Percentiles rank a stretch among this genome's conserved stretches.
Conservation (phyloP, 2,329 filamentous ascomycete species). For the Thermochaetoides dissita region DNA sequence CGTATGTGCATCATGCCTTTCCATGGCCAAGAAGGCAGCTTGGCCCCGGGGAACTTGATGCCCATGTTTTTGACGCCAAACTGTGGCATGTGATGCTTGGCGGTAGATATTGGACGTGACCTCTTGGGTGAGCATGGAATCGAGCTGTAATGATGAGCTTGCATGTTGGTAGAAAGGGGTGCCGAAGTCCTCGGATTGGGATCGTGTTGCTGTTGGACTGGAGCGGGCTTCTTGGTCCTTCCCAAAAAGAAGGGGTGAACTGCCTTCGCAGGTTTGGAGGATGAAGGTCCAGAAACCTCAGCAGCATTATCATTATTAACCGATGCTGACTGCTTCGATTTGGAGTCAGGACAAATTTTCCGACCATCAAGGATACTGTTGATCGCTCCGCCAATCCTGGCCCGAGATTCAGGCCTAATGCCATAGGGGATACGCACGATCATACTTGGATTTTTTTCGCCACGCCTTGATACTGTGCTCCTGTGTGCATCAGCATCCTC, state of each 20-base stretch:
- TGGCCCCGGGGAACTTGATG: slow-evolving; percentile 50
- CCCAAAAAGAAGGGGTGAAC: slow-evolving; percentile 31
- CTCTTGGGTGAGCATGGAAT: slow-evolving; percentile 40
- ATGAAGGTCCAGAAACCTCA: slow-evolving; percentile 16
- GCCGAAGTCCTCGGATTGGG: slow-evolving; percentile 6
- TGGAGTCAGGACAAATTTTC: slow-evolving; percentile 17
- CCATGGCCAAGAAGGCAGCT: slow-evolving; percentile 58
- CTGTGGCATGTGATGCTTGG: slow-evolving; percentile 22
- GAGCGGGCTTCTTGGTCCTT: slow-evolving; percentile 19
- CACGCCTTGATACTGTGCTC: slow-evolving; percentile 18
- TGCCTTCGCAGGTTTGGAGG: slow-evolving; percentile 18
- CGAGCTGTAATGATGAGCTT: slow-evolving; percentile 33
- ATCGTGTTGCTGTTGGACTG: neutral
- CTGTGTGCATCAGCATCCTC: slow-evolving; percentile 5
- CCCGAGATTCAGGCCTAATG: slow-evolving; percentile 28
- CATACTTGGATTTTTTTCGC: slow-evolving; percentile 24
- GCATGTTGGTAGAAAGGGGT: slow-evolving; percentile 13
- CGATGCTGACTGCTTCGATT: neutral
- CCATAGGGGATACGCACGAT: slow-evolving; percentile 49
- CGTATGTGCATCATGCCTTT: slow-evolving; percentile 51
- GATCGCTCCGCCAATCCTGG: slow-evolving; percentile 45
- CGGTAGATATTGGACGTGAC: slow-evolving; percentile 15
- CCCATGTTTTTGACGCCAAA: slow-evolving; percentile 31
- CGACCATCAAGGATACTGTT: slow-evolving; percentile 40
- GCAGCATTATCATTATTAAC: slow-evolving; percentile 1